Evolutionary conservation across 768 basidiomycete species (phyloP).

Genomic region (Xerocomus potaroensis): DNA sequence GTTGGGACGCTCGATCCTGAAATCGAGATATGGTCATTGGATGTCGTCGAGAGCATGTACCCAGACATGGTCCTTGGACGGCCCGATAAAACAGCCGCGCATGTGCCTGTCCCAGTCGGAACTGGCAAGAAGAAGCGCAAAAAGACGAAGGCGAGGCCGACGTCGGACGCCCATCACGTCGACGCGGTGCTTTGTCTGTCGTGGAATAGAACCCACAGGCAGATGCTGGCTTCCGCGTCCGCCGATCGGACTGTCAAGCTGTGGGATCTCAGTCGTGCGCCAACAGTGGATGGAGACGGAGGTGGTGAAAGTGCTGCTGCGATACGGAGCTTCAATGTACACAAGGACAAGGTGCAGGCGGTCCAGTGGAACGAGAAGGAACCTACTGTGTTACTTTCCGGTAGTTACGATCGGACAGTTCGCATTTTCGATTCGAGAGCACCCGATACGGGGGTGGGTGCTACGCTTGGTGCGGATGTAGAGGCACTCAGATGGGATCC

Average conservation of each 20-base stretch:
- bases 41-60: constrained; percentile 90
- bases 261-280: constrained; percentile 86
- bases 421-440: constrained; percentile 89
- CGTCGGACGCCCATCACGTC: constrained; percentile 73
- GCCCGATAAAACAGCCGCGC: constrained; percentile 76
- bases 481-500: constrained; percentile 96
- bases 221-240: constrained; percentile 85
- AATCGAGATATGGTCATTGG: constrained; percentile 98
- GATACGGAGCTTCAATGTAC: constrained; percentile 78
- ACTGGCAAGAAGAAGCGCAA: constrained; percentile 97
- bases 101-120: constrained; percentile 74
- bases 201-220: constrained; percentile 90
- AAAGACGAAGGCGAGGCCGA: constrained; percentile 64
- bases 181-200: constrained; percentile 91
- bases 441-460: constrained; percentile 78
- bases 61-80: constrained; percentile 89
- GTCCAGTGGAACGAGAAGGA: constrained; percentile 93
- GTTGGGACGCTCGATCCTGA: constrained; percentile 97
- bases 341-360: constrained; percentile 93
- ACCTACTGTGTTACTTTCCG: constrained; percentile 86
- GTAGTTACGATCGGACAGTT: constrained; percentile 94
- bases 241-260: constrained; percentile 96
- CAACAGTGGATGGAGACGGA: constrained; percentile 45
- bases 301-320: constrained; percentile 46
- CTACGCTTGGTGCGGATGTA: constrained; percentile 84